Percentiles rank a stretch among this genome's conserved stretches.
phyloP scores from a whole-genome alignment of 306 rosid genomes.

The Quercus bicolor region DNA sequence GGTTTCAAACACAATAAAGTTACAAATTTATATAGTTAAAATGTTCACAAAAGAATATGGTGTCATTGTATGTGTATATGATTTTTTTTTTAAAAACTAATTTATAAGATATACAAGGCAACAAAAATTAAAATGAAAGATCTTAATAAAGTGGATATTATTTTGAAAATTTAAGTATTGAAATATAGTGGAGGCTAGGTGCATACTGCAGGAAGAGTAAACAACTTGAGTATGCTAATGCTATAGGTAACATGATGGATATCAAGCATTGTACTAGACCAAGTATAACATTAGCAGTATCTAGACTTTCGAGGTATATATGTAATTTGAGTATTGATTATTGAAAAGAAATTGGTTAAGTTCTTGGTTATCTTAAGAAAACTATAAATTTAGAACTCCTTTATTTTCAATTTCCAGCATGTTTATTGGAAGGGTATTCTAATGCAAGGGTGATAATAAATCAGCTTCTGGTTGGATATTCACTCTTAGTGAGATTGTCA shows the following conservation, averaged over 20 bases:
- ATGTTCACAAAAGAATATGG: too few relatives aligned
- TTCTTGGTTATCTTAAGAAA: not conserved
- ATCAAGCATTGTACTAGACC: constrained; percentile 1
- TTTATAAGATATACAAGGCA: too few relatives aligned
- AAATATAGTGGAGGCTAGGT: too few relatives aligned
- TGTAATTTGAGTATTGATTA: not conserved
- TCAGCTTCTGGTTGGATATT: not conserved
- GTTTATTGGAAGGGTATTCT: not conserved
- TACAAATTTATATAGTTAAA: too few relatives aligned
- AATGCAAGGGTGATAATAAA: constrained; percentile 5
- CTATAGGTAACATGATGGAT: not conserved
- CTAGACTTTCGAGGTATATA: not conserved
- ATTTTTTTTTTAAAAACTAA: too few relatives aligned
- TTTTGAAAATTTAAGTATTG: too few relatives aligned
- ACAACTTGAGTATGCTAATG: not conserved
- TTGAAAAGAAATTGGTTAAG: not conserved
- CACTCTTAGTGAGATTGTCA: too few relatives aligned
- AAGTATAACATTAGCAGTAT: not conserved
- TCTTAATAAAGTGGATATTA: not conserved
- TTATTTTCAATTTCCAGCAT: not conserved
- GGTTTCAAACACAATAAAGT: too few relatives aligned
- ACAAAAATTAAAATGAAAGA: not conserved
- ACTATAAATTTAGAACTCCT: not conserved
- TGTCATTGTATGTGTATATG: too few relatives aligned
- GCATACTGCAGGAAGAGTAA: not conserved